phyloP scores from a whole-genome alignment of 352 stramenopile genomes.

The Saprolegnia diclina region DNA sequence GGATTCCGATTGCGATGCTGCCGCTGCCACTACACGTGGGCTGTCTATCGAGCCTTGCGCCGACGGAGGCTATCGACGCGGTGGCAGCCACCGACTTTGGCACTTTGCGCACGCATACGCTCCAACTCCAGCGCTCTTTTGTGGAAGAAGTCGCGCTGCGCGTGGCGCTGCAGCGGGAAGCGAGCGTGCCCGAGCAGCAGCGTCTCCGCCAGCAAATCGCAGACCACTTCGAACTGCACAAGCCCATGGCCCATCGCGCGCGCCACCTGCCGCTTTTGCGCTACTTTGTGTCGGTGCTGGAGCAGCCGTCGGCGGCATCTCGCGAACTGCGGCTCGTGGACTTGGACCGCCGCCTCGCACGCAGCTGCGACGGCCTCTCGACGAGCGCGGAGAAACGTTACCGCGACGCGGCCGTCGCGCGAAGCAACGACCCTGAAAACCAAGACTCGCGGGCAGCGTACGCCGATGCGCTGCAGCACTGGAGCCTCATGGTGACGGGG shows the following conservation, averaged over 20 bases:
- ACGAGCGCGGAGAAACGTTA: neutral
- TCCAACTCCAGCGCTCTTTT: neutral
- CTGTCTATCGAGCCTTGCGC: neutral
- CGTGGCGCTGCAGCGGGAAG: neutral
- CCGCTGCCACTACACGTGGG: neutral
- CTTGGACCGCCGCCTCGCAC: neutral
- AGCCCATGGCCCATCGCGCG: too few relatives aligned
- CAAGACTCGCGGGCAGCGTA: neutral
- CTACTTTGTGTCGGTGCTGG: neutral
- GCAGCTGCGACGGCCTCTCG: neutral
- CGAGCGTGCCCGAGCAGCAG: neutral
- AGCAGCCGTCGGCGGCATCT: neutral
- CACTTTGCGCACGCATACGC: neutral
- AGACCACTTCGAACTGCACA: neutral
- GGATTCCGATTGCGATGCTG: neutral
- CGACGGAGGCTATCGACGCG: neutral
- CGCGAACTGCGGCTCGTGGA: neutral
- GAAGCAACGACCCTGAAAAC: neutral
- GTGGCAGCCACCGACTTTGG: neutral
- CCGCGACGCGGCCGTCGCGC: neutral
- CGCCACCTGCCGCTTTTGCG: neutral
- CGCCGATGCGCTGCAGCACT: neutral
- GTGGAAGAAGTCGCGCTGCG: neutral
- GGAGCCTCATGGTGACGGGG: neutral
- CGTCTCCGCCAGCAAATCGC: neutral